A percentile compares a stretch with the other conserved stretches of the same genome.
Evolutionary conservation across 164 flowering plant species (phyloP).

Genomic region (Hamamelis virginiana): DNA sequence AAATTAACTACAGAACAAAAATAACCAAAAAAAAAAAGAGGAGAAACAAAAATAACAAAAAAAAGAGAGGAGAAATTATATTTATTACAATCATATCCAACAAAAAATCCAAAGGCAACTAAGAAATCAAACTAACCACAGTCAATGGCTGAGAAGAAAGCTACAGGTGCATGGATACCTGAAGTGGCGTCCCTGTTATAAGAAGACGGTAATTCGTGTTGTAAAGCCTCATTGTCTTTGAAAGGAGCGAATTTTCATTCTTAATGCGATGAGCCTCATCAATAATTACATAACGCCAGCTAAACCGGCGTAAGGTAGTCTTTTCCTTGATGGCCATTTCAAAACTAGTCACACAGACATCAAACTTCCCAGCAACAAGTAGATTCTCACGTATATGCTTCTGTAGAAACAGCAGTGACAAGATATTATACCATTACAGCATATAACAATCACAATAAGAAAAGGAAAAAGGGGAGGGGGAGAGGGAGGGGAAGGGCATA

Average conservation of each 20-base stretch:
- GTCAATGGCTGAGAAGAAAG: no score
- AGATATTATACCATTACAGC: background rate
- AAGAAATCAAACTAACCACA: background rate
- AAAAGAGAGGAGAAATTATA: no score
- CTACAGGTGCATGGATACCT: no score
- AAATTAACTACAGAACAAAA: no score
- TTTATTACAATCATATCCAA: no score
- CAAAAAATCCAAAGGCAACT: no score
- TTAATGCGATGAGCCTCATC: slow-evolving; percentile 99
- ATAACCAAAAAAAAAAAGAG: no score
- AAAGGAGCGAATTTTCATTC: slow-evolving; percentile 96
- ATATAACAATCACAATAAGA: background rate
- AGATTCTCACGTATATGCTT: slow-evolving; percentile 79
- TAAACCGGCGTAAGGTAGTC: slow-evolving; percentile 74
- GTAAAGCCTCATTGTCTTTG: slow-evolving; percentile 94
- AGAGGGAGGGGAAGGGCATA: no score
- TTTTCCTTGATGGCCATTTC: slow-evolving; percentile 99
- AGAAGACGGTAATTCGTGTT: slow-evolving; percentile 92
- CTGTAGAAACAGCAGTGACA: slow-evolving; percentile 43
- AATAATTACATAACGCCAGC: slow-evolving; percentile 99
- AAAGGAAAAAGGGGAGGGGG: background rate
- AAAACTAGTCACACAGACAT: slow-evolving; percentile 97
- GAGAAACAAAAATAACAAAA: no score
- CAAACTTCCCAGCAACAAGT: slow-evolving; percentile 94
- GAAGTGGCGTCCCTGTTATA: slow-evolving; percentile 98